These are phyloP conservation scores for Colletotrichum paranaense DNA, from an alignment of 2,329 filamentous ascomycete genomes.

Conservation along the genomic window DNA sequence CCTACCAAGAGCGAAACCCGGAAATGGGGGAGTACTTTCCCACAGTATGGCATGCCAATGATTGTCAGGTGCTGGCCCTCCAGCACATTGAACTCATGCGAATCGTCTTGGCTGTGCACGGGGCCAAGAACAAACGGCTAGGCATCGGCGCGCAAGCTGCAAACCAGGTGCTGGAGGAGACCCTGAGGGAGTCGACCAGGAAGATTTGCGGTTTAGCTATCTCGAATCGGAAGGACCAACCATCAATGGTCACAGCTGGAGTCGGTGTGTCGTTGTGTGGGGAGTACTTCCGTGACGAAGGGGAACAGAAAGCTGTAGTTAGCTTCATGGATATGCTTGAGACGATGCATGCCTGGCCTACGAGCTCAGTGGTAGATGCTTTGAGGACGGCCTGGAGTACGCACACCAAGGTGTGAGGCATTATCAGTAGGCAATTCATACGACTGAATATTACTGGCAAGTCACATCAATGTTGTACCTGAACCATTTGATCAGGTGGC, in stretches of 20 bases:
- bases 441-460: not conserved
- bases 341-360: constrained; percentile 62
- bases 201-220: constrained; percentile 69
- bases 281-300: constrained; percentile 57
- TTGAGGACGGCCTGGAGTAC: constrained; percentile 62
- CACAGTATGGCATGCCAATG: constrained; percentile 49
- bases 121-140: constrained; percentile 53
- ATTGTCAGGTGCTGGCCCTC: constrained; percentile 11
- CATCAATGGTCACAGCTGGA: constrained; percentile 65
- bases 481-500: too few relatives aligned
- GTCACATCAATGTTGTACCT: too few relatives aligned
- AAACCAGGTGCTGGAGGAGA: constrained; percentile 47
- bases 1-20: constrained; percentile 49
- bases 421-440: not conserved
- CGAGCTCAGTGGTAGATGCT: constrained; percentile 56
- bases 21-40: constrained; percentile 60
- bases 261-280: constrained; percentile 63
- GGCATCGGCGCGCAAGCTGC: constrained; percentile 49
- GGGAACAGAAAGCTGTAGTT: constrained; percentile 59
- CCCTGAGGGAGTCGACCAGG: constrained; percentile 59
- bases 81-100: constrained; percentile 13
- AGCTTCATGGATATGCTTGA: constrained; percentile 60
- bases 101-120: constrained; percentile 70
- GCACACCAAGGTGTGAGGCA: not conserved
- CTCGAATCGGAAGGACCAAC: constrained; percentile 65